Base-by-base conservation (phyloP, 2,329 filamentous ascomycete species). In the Alternaria panax region DNA sequence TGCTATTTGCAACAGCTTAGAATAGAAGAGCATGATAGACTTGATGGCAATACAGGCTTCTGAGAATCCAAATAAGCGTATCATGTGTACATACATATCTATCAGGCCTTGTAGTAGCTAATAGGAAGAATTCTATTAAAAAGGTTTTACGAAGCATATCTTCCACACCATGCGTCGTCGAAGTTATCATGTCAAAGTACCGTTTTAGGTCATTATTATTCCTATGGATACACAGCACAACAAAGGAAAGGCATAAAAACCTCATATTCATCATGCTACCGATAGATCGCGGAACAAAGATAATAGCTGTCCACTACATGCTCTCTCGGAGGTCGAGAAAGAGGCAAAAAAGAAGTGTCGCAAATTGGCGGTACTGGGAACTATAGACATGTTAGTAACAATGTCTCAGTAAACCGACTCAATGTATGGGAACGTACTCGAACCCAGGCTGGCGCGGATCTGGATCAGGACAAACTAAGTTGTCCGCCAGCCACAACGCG, bases 361-460 rank as follows among this genome's bases (percentile, higher is more conserved):
- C 61, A 57, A 43, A 54, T 62, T 70, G 68, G 66, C 66, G 65
- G 68, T 70, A 68, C 68, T 68, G 68, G 67, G 68, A 70, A 70
- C 62, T 65, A 54, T 22, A 60, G 62, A 64, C 56, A 60, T 60
- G 51, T 63, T 59, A 63, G 56, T 14, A 43, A 41, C 27, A 32
- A 66, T 66, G 57, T 62, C 61, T 64, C 59, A 62, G 62, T 51
- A 22, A 51, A 48, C 45, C 45, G 22, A 40, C 48, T 51, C 34
- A 28, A 24, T 34, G n/a, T 38, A n/a, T 12, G 27, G 20, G 12
- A 59, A 61, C 62, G 62, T 63, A 67, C 62, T 69, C 68, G 66
- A 70, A 69, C 68, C 67, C 68, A 68, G 68, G 68, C 68, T 70
- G 66, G 66, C 68, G 67, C 68, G 68, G 67, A 70, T 68, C 64